Percentiles rank a stretch among this genome's conserved stretches.
Evolutionary conservation across 345 rosid genomes (phyloP).

Genomic region (Gossypium sturtianum): DNA sequence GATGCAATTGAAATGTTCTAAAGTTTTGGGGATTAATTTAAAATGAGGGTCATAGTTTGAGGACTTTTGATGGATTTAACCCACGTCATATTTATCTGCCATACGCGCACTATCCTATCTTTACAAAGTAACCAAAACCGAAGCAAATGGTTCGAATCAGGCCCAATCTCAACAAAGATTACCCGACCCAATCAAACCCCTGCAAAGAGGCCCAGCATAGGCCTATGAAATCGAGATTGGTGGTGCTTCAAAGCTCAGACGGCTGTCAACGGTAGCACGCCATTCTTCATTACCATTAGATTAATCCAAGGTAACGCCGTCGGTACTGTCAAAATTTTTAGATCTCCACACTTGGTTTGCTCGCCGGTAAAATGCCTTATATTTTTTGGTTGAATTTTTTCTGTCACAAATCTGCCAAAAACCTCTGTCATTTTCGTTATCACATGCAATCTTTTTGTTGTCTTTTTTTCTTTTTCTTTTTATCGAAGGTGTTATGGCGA

Average conservation of each 20-base stretch:
- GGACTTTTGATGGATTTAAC: too few species aligned
- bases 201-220: not conserved
- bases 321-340: not conserved
- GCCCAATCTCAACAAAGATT: not conserved
- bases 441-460: not conserved
- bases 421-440: not conserved
- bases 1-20: too few species aligned
- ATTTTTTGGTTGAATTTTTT: not conserved
- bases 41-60: too few species aligned
- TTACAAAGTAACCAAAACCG: too few species aligned
- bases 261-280: not conserved
- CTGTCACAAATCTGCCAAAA: not conserved
- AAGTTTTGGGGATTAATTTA: too few species aligned
- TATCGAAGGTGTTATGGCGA: constrained; percentile 32
- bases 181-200: not conserved
- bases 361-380: not conserved
- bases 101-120: too few species aligned
- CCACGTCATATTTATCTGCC: too few species aligned
- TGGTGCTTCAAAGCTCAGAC: too few species aligned
- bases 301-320: constrained; percentile 13
- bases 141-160: not conserved
- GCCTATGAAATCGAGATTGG: too few species aligned
- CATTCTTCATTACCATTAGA: not conserved
- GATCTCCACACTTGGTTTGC: not conserved
- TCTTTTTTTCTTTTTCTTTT: not conserved